Percentiles rank a stretch among this genome's conserved stretches.
Evolutionary conservation across 768 basidiomycete genomes (phyloP).

Genomic region (Lentinula raphanica): DNA sequence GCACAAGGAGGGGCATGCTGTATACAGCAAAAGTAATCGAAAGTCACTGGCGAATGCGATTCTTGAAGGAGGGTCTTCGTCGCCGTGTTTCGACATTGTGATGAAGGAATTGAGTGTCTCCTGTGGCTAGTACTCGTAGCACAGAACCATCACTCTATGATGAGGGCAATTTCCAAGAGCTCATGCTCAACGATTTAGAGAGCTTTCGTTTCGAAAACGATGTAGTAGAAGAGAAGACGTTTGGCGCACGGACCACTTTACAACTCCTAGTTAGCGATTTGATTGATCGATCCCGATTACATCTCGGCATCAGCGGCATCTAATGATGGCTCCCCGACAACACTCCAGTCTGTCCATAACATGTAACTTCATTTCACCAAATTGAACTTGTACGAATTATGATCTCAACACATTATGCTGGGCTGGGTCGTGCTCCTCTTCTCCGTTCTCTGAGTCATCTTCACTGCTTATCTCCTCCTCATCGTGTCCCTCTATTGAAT

Average conservation of each 20-base stretch:
- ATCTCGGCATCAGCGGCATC: background rate
- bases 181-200: background rate
- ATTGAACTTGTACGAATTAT: too few relatives aligned
- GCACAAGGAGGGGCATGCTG: background rate
- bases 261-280: background rate
- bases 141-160: too few relatives aligned
- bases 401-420: too few relatives aligned
- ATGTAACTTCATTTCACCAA: too few relatives aligned
- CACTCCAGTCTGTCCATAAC: too few relatives aligned
- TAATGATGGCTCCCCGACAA: too few relatives aligned
- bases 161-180: too few relatives aligned
- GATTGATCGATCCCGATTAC: background rate
- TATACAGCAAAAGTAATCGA: background rate
- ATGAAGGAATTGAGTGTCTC: background rate
- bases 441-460: background rate
- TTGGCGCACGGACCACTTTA: background rate
- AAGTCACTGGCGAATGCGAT: background rate
- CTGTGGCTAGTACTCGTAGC: too few relatives aligned
- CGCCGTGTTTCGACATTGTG: background rate
- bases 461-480: slow-evolving; percentile 16
- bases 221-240: background rate
- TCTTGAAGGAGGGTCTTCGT: background rate
- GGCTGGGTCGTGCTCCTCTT: background rate
- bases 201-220: background rate
- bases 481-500: slow-evolving; percentile 16